phyloP scores from a whole-genome alignment of 2,329 filamentous ascomycete species.

The Talaromyces amestolkiae region DNA sequence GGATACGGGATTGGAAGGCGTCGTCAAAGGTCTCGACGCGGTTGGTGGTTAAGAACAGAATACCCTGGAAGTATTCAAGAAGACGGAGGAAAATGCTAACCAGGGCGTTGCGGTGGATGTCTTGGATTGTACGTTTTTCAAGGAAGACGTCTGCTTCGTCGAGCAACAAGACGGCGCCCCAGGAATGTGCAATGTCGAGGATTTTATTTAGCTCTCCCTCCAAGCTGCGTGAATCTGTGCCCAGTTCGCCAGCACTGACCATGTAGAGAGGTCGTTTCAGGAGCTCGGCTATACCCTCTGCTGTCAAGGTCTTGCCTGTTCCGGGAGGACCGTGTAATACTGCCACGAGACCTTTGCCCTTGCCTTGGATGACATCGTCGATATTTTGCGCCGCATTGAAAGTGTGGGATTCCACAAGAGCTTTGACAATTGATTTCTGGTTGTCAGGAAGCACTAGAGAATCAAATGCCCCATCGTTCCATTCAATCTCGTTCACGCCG shows the following conservation, averaged over 20 bases:
- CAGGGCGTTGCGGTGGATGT: constrained; percentile 79
- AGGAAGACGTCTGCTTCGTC: constrained; percentile 85
- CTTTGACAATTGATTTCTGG: constrained; percentile 69
- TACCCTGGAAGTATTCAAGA: constrained; percentile 89
- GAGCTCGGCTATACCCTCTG: constrained; percentile 80
- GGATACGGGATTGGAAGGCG: constrained; percentile 83
- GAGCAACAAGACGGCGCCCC: constrained; percentile 80
- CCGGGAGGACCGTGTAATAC: constrained; percentile 83
- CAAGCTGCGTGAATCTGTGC: constrained; percentile 70
- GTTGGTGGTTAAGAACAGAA: constrained; percentile 86
- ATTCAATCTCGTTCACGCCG: constrained; percentile 74
- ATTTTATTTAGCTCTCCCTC: constrained; percentile 79
- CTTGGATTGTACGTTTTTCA: constrained; percentile 76
- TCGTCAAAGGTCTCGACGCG: constrained; percentile 84
- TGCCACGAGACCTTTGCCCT: constrained; percentile 78
- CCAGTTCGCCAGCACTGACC: constrained; percentile 77
- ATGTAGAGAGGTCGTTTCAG: constrained; percentile 80
- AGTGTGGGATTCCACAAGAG: constrained; percentile 79
- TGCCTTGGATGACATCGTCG: constrained; percentile 78
- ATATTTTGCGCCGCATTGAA: constrained; percentile 78
- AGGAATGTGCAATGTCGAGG: constrained; percentile 78
- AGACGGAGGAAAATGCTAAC: constrained; percentile 84
- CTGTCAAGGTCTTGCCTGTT: constrained; percentile 84
- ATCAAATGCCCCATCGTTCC: constrained; percentile 79
- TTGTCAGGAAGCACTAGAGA: constrained; percentile 69